These are phyloP conservation scores for Monsonia emarginata DNA, from an alignment of 441 rosid genomes.

Conservation along the genomic window DNA sequence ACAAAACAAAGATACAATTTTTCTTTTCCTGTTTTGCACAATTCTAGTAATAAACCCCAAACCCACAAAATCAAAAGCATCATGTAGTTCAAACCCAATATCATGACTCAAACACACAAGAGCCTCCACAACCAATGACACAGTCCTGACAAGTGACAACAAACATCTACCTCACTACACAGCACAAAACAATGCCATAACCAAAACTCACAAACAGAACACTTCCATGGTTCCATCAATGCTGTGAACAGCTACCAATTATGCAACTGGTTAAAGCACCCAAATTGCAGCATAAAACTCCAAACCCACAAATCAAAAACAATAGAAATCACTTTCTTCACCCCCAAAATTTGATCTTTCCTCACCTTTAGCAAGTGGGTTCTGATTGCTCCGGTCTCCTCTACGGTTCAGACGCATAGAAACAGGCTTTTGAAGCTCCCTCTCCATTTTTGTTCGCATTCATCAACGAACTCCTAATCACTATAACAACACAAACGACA, in stretches of 20 bases:
- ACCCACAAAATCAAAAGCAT: background rate
- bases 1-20: background rate
- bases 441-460: background rate
- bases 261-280: background rate
- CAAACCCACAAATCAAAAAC: background rate
- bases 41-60: background rate
- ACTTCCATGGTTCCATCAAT: no score
- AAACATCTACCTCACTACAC: background rate
- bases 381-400: constrained; percentile 3
- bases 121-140: background rate
- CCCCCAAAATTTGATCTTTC: background rate
- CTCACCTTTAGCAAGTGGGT: background rate
- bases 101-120: background rate
- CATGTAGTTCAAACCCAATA: background rate
- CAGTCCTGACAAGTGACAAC: background rate
- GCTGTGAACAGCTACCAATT: no score
- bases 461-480: background rate
- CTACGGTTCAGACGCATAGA: constrained; percentile 1
- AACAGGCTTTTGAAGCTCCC: constrained; percentile 3
- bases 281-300: background rate
- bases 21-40: background rate
- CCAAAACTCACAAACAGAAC: background rate
- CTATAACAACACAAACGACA: background rate
- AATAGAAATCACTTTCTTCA: background rate
- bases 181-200: background rate